Conservation (phyloP, 2,329 filamentous ascomycete species). For the Dactylellina parvicollis region DNA sequence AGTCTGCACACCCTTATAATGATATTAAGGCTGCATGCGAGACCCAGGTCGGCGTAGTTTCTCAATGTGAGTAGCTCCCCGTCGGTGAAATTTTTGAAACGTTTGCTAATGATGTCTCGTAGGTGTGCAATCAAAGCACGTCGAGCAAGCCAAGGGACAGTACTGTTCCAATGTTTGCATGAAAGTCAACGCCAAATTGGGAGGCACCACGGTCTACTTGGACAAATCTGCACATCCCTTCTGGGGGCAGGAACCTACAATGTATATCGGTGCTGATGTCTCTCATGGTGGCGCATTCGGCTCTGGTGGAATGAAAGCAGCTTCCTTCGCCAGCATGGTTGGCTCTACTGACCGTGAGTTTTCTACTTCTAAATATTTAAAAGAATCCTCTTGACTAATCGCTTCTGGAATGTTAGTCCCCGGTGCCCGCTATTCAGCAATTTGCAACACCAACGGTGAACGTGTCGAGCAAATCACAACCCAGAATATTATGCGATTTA, state of each 20-base stretch:
- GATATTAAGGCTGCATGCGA: slow-evolving; percentile 90
- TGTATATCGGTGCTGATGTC: slow-evolving; percentile 91
- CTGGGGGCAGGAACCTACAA: slow-evolving; percentile 70
- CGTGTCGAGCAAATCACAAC: slow-evolving; percentile 80
- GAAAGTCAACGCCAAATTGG: slow-evolving; percentile 97
- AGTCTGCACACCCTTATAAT: slow-evolving; percentile 77
- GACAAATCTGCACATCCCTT: slow-evolving; percentile 60
- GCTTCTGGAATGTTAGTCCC: slow-evolving; percentile 74
- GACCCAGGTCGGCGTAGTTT: slow-evolving; percentile 81
- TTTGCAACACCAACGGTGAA: slow-evolving; percentile 82
- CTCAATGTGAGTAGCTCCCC: slow-evolving; percentile 68
- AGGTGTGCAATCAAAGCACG: slow-evolving; percentile 77
- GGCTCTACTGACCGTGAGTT: slow-evolving; percentile 57
- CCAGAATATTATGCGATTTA: slow-evolving; percentile 72
- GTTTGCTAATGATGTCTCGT: background rate
- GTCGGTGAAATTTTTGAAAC: background rate
- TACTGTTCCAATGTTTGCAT: slow-evolving; percentile 94
- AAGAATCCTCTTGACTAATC: background rate
- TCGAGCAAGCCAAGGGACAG: slow-evolving; percentile 75
- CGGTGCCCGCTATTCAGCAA: slow-evolving; percentile 79
- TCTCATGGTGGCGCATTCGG: slow-evolving; percentile 76
- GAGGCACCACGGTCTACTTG: slow-evolving; percentile 74
- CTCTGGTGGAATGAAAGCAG: slow-evolving; percentile 66
- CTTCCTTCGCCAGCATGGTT: slow-evolving; percentile 83
- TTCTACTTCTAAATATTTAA: background rate